Percentiles rank a stretch among this genome's conserved stretches.
These are phyloP conservation scores for Lentinula lateritia DNA, from an alignment of 768 basidiomycete species.

Conservation along the genomic window DNA sequence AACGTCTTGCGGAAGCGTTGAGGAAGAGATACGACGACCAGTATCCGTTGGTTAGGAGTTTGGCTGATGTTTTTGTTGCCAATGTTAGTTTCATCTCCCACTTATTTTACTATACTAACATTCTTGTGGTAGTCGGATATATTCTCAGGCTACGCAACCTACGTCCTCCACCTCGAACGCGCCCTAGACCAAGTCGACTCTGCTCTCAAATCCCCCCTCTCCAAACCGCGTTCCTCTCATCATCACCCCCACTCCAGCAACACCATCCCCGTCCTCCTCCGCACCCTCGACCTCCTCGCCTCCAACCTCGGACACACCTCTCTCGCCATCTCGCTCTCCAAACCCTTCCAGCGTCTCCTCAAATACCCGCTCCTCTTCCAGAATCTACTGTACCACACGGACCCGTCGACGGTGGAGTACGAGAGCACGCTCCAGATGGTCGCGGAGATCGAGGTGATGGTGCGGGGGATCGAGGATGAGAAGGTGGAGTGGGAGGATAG, in stretches of 20 bases:
- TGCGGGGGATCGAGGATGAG: conserved; percentile 63
- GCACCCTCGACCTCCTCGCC: conserved; percentile 24
- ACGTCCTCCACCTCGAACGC: conserved; percentile 90
- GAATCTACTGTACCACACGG: conserved; percentile 93
- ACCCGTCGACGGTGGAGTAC: conserved; percentile 96
- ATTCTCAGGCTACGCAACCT: conserved; percentile 88
- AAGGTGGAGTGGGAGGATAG: conserved; percentile 3
- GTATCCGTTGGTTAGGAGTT: conserved; percentile 85
- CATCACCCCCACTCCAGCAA: too few species aligned
- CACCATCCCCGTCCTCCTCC: conserved; percentile 23
- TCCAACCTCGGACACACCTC: not conserved
- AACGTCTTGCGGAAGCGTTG: conserved; percentile 77
- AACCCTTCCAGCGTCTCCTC: conserved; percentile 93
- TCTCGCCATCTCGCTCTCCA: conserved; percentile 79
- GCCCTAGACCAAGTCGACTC: conserved; percentile 86
- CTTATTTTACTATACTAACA: too few species aligned
- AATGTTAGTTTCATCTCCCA: conserved; percentile 84
- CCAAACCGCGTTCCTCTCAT: too few species aligned
- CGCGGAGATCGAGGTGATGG: conserved; percentile 93
- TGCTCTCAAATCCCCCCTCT: conserved; percentile 46
- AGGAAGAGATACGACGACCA: conserved; percentile 93
- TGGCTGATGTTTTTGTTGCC: conserved; percentile 94
- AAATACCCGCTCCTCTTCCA: conserved; percentile 98
- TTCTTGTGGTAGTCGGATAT: conserved; percentile 92
- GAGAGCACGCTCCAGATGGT: conserved; percentile 96